Conservation (phyloP, 1,284 basidiomycete genomes). For the Sanghuangporus sanghuang region DNA sequence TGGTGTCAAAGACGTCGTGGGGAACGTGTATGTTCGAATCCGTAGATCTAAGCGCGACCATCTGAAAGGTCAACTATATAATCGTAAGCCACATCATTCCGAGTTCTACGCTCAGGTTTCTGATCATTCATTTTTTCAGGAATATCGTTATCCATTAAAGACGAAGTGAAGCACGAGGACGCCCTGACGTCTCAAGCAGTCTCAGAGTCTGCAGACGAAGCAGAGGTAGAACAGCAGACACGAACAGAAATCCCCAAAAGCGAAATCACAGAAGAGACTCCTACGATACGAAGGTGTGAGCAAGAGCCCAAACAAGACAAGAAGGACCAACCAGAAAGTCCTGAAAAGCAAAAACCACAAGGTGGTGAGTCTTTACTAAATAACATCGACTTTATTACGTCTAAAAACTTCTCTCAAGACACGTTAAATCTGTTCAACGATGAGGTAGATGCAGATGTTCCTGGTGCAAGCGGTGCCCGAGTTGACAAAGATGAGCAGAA, state of each 20-base stretch:
- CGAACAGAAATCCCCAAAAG: constrained; percentile 1
- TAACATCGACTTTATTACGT: not conserved
- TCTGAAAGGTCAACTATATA: not conserved
- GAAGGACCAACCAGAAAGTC: not conserved
- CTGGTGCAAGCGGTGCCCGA: too few relatives aligned
- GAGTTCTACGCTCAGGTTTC: too few relatives aligned
- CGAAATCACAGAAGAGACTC: not conserved
- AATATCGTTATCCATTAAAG: not conserved
- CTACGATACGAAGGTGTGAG: not conserved
- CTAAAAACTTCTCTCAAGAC: not conserved
- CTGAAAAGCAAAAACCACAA: not conserved
- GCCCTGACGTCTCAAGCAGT: not conserved
- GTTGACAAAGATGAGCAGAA: too few relatives aligned
- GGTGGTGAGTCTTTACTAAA: constrained; percentile 2
- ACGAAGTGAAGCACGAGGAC: not conserved
- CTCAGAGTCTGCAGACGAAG: constrained; percentile 14
- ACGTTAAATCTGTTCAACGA: constrained; percentile 11
- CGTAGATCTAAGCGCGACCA: not conserved
- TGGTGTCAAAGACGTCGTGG: constrained; percentile 12
- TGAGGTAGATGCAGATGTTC: not conserved
- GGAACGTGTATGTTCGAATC: constrained; percentile 12
- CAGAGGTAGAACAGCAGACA: constrained; percentile 14
- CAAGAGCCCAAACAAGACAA: not conserved
- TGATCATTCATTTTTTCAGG: not conserved
- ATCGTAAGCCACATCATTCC: not conserved